Evolutionary conservation across 768 basidiomycete genomes (phyloP), one percentile per base, ranked within the genome.

Genomic region (Lentinus brumalis): DNA sequence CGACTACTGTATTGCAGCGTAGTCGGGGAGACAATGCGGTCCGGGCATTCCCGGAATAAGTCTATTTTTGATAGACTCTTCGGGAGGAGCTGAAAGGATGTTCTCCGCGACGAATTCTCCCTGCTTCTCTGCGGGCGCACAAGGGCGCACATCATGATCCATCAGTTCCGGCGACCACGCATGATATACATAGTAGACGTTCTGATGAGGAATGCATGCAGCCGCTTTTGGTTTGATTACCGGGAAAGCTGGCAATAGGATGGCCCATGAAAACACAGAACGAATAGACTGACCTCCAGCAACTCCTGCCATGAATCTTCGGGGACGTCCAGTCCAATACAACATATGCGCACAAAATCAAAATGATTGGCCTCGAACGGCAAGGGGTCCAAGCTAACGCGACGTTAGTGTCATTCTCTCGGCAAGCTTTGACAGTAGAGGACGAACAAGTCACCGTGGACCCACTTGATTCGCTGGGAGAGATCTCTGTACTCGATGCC

Each of bases 251-350:
- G 49, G 15, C 15, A 5, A 44, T 44, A 16, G 14, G 42, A 6
- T 44, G 10, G 14, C 15, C 18, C 18, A 44, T 6, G 4, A 6
- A 44, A 44, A 16, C 15, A 14, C 4, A 39, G 26, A 18, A 16
- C 14, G 16, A 7, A 14, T 9, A n/a, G 6, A 44, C 71, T 60
- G 73, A 86, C 89, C 82, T 87, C 83, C 4, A 91, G 70, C 53
- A 91, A 76, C 67, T 75, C 79, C 66, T 83, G 85, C 88, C 89
- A 91, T 82, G 89, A 85, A 67, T 88, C 84, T 72, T 91, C 88
- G 11, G 89, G 88, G 39, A 91, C 82, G 21, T 82, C 86, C 5
- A 90, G 78, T 3, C 86, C 88, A 55, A 89, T 80, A 41, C 81
- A 79, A 38, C 79, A 80, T 66, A 89, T 82, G 51, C 87, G 79